A percentile compares a stretch with the other conserved stretches of the same genome.
phyloP scores from a whole-genome alignment of 345 rosid species.

The Murraya paniculata region DNA sequence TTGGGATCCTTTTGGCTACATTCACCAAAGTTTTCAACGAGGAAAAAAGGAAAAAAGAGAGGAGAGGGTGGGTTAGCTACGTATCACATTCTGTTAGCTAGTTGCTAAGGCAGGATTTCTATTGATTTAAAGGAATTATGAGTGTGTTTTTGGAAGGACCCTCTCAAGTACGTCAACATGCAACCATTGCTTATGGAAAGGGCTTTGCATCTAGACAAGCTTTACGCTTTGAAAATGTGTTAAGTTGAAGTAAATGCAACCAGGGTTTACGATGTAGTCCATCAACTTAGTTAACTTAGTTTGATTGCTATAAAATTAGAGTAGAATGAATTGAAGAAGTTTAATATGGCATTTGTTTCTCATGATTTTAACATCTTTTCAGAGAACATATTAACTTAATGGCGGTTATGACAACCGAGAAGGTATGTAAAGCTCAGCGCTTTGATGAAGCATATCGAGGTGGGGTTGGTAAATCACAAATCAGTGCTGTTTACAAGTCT shows the following conservation, averaged over 20 bases:
- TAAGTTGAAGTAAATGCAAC: background rate
- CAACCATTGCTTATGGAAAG: background rate
- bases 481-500: background rate
- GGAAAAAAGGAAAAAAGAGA: too few relatives aligned
- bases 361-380: conserved; percentile 12
- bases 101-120: too few relatives aligned
- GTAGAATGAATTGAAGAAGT: background rate
- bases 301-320: background rate
- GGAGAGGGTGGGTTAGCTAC: too few relatives aligned
- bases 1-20: background rate
- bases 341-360: background rate
- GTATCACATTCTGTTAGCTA: too few relatives aligned
- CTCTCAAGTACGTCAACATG: background rate
- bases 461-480: conserved; percentile 17
- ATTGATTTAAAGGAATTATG: too few relatives aligned
- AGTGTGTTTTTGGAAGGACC: background rate
- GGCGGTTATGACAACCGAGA: conserved; percentile 60
- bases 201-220: background rate
- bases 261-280: background rate
- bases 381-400: conserved; percentile 60
- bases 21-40: background rate
- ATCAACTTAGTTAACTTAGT: background rate
- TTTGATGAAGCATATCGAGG: conserved; percentile 66
- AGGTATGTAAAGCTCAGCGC: conserved; percentile 64
- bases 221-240: background rate